Conservation (phyloP, 768 basidiomycete species). For the Vishniacozyma victoriae region DNA sequence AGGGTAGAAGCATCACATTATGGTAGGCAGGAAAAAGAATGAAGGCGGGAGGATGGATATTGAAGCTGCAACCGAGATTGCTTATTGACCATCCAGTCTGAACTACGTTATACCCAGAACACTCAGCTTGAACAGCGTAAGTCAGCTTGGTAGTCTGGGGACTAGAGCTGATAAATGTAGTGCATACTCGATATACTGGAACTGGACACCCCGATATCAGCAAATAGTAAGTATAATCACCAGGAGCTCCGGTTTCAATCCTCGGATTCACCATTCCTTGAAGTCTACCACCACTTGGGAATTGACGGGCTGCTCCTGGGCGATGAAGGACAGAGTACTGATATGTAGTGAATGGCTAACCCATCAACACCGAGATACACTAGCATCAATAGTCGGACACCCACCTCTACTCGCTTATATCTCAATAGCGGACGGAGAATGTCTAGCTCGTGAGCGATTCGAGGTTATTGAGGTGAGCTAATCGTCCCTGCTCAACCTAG, state of each 20-base stretch:
- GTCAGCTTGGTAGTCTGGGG: too few species aligned
- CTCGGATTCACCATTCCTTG: neutral
- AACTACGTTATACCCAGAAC: slow-evolving; percentile 90
- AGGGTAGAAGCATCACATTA: too few species aligned
- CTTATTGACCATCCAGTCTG: slow-evolving; percentile 56
- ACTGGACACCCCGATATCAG: slow-evolving; percentile 96
- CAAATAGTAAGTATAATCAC: slow-evolving; percentile 66
- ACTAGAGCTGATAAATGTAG: slow-evolving; percentile 50
- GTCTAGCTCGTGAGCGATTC: slow-evolving; percentile 80
- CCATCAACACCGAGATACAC: slow-evolving; percentile 94
- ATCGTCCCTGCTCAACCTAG: neutral
- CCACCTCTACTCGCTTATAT: slow-evolving; percentile 77
- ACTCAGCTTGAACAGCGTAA: slow-evolving; percentile 89
- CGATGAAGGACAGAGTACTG: neutral
- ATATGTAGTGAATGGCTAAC: slow-evolving; percentile 84
- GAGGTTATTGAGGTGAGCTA: slow-evolving; percentile 85
- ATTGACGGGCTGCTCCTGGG: neutral
- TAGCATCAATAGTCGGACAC: slow-evolving; percentile 87
- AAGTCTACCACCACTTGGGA: neutral
- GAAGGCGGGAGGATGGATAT: too few species aligned
- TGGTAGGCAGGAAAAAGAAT: too few species aligned
- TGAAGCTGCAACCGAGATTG: too few species aligned
- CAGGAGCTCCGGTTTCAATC: neutral
- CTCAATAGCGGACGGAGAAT: slow-evolving; percentile 87
- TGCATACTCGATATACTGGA: slow-evolving; percentile 92